A percentile compares a stretch with the other conserved stretches of the same genome.
Evolutionary conservation across 306 rosid species (phyloP).

Genomic region (Vigna nakashimae): DNA sequence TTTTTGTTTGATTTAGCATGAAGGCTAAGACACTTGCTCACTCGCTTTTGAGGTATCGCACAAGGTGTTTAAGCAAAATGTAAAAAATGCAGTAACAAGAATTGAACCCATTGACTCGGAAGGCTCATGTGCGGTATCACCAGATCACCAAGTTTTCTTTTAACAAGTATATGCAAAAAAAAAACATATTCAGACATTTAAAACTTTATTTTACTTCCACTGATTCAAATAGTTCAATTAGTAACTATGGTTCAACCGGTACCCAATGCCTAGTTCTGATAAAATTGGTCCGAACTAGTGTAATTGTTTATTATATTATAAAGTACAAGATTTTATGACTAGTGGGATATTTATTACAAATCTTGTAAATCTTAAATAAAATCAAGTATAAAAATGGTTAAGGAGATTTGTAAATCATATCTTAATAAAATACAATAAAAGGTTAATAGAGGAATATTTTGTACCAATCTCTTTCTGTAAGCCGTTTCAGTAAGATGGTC

Average conservation of each 20-base stretch:
- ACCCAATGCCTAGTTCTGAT: not conserved
- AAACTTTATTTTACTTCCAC: not conserved
- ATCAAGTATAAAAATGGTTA: not conserved
- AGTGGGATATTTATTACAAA: not conserved
- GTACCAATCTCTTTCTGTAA: slow-evolving; percentile 81
- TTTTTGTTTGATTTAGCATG: not conserved
- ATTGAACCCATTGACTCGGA: too few relatives aligned
- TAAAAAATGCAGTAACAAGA: too few relatives aligned
- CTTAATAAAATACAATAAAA: slow-evolving; percentile 22
- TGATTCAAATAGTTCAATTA: not conserved
- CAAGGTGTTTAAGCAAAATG: too few relatives aligned
- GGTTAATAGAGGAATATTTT: slow-evolving; percentile 41
- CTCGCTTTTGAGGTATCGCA: too few relatives aligned
- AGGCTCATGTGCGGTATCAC: too few relatives aligned
- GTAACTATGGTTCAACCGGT: not conserved
- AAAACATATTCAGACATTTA: too few relatives aligned
- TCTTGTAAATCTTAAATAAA: not conserved
- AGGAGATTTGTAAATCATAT: slow-evolving; percentile 11
- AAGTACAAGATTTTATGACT: slow-evolving; percentile 24
- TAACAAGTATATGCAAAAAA: too few relatives aligned
- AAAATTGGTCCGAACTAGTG: slow-evolving; percentile 3
- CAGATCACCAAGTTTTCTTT: too few relatives aligned
- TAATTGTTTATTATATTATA: not conserved
- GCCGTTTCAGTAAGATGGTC: slow-evolving; percentile 86
- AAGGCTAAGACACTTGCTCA: too few relatives aligned